Conservation (phyloP, 371 early-diverging fungal species). For the Mucor mucedo region DNA sequence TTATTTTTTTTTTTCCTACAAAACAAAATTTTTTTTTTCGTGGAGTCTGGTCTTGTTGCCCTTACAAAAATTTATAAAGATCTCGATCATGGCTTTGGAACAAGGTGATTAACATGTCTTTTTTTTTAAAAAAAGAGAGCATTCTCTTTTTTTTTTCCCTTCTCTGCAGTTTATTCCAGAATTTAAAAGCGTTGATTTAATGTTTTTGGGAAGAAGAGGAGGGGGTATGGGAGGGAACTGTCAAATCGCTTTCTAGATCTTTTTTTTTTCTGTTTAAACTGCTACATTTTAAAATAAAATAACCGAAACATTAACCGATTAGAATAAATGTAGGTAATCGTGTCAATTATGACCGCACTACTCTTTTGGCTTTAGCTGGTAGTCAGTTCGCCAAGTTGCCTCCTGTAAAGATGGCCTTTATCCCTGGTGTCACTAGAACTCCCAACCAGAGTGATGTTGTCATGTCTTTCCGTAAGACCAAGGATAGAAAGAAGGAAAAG, state of each 20-base stretch:
- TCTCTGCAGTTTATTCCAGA: background rate
- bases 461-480: slow-evolving; percentile 37
- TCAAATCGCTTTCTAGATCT: background rate
- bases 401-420: slow-evolving; percentile 63
- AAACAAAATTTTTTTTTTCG: slow-evolving; percentile 19
- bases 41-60: slow-evolving; percentile 5
- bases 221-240: background rate
- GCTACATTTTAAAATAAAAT: no score
- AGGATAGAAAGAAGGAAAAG: slow-evolving; percentile 49
- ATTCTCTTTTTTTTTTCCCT: no score
- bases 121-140: background rate
- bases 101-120: slow-evolving; percentile 17
- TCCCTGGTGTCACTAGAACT: slow-evolving; percentile 68
- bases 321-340: slow-evolving; percentile 37
- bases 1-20: background rate
- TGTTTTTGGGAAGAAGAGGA: background rate
- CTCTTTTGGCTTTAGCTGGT: slow-evolving; percentile 67
- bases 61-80: slow-evolving; percentile 12
- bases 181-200: background rate
- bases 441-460: slow-evolving; percentile 38
- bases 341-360: slow-evolving; percentile 70
- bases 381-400: slow-evolving; percentile 68
- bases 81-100: slow-evolving; percentile 31
- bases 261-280: no score
- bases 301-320: background rate